Evolutionary conservation across 2,329 filamentous ascomycete species (phyloP).

Genomic region (Paecilomyces dactylethromorphus): DNA sequence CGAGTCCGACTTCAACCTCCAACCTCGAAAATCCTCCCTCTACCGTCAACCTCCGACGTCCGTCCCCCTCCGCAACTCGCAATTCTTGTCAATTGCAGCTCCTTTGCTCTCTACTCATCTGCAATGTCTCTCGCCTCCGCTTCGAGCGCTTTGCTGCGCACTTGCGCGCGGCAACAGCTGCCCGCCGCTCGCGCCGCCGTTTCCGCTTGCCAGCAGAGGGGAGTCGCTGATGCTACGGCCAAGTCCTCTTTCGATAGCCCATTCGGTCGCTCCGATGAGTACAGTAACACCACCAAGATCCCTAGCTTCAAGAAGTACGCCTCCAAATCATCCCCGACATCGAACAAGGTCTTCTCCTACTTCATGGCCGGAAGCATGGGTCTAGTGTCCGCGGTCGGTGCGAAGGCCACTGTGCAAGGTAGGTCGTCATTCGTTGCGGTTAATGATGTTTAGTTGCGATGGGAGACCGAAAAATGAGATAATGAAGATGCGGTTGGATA

Average conservation of each 20-base stretch:
- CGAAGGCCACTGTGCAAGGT: slow-evolving; percentile 98
- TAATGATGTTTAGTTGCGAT: background rate
- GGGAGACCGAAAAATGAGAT: slow-evolving; percentile 2
- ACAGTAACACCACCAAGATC: slow-evolving; percentile 59
- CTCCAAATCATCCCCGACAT: slow-evolving; percentile 58
- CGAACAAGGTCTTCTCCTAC: slow-evolving; percentile 88
- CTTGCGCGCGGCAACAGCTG: slow-evolving; percentile 42
- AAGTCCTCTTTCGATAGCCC: slow-evolving; percentile 46
- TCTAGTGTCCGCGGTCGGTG: slow-evolving; percentile 82
- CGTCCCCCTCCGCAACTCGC: slow-evolving; percentile 14
- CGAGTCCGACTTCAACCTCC: slow-evolving; percentile 28
- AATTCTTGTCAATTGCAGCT: slow-evolving; percentile 28
- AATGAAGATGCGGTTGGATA: background rate
- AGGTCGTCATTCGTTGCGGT: slow-evolving; percentile 34
- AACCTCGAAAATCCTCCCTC: slow-evolving; percentile 28
- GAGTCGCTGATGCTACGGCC: slow-evolving; percentile 25
- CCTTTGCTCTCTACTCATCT: slow-evolving; percentile 12
- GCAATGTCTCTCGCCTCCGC: slow-evolving; percentile 54
- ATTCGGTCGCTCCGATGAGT: slow-evolving; percentile 46
- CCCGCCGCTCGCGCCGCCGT: slow-evolving; percentile 35
- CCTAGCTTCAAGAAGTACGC: slow-evolving; percentile 87
- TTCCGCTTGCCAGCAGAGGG: slow-evolving; percentile 36
- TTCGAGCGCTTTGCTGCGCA: slow-evolving; percentile 63
- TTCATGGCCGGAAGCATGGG: slow-evolving; percentile 98
- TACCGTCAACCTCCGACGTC: slow-evolving; percentile 10